Evolutionary conservation across 2,329 filamentous ascomycete species (phyloP), one percentile per base, ranked within the genome.

Genomic region (Sarocladium brachiariae): DNA sequence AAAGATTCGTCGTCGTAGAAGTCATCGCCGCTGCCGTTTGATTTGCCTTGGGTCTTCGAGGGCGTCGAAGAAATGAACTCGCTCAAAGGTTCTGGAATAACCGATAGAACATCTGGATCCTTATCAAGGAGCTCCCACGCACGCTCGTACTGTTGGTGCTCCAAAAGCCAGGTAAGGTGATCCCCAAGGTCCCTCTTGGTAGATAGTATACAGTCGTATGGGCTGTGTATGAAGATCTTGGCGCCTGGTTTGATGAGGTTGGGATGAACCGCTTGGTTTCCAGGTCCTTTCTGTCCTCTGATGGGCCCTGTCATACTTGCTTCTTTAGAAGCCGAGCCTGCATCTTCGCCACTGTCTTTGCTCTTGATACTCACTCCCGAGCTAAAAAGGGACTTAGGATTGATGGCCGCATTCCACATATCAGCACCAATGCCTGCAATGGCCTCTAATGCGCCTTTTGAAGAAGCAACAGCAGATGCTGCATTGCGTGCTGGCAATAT

Each of bases 181-280:
- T 99, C 93, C 3, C 82, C 74, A 14, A 95, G 74, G 61, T 96
- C 91, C 57, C 93, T 78, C 63, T 91, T 91, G 2, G 93, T 89
- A 1, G 89, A 89, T 50, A 96, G 72, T n/a, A 97, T 86, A 60
- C 91, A 97, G 67, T 99, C 93, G 62, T 95, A 99, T 0, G 93
- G 93, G 59, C 90, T 96, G 61, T 96, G 90, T 35, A 99, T 89
- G 63, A 96, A 96, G 14, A 99, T 87, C 61, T 97, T 77, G 58
- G 76, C 66, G 2, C 79, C 76, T 48, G 72, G 73, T 60, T 81
- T 76, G 57, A 75, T 59, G 56, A 86, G 65, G 58, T 73, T 74
- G 50, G 78, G 67, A 62, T 84, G 76, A 2, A 76, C 70, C 11
- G 70, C 65, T 33, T 65, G 65, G 2, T 61, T 55, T 3, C 56